phyloP scores from a whole-genome alignment of 1,284 basidiomycete genomes.

The Irpex sp. region DNA sequence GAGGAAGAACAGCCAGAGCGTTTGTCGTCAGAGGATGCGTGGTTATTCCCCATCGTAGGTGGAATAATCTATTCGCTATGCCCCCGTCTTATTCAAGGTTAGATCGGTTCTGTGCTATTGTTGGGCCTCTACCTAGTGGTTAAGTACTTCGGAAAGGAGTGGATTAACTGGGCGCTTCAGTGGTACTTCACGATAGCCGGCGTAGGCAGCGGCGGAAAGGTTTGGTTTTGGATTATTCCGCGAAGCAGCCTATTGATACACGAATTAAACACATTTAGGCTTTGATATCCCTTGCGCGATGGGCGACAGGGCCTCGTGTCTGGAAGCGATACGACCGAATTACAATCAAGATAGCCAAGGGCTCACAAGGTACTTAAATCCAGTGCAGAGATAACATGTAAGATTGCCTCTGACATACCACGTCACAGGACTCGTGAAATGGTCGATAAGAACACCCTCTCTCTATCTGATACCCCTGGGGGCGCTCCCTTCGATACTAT shows the following conservation, averaged over 20 bases:
- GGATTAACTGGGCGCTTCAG: conserved; percentile 78
- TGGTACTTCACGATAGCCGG: conserved; percentile 74
- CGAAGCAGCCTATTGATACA: background rate
- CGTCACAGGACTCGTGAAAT: conserved; percentile 36
- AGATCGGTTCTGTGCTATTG: conserved; percentile 67
- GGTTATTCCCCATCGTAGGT: conserved; percentile 72
- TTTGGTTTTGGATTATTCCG: conserved; percentile 28
- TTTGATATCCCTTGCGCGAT: conserved; percentile 44
- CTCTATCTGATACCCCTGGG: conserved; percentile 64
- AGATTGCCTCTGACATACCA: background rate
- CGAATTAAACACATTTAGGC: conserved; percentile 33
- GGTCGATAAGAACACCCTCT: conserved; percentile 62
- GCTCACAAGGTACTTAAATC: conserved; percentile 36
- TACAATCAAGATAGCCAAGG: conserved; percentile 41
- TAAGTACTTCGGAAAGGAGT: conserved; percentile 76
- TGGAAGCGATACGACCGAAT: conserved; percentile 55
- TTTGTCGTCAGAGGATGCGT: conserved; percentile 67
- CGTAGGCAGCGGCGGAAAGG: conserved; percentile 69
- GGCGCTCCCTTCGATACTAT: conserved; percentile 64
- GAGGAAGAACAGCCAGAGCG: conserved; percentile 48
- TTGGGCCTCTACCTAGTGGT: conserved; percentile 69
- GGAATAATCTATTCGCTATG: background rate
- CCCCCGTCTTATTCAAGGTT: conserved; percentile 2
- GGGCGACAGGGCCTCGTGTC: conserved; percentile 39
- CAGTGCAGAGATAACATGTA: background rate